Percentiles rank a stretch among this genome's conserved stretches.
phyloP scores from a whole-genome alignment of 2,329 filamentous ascomycete genomes.

The Botrytis fabae region DNA sequence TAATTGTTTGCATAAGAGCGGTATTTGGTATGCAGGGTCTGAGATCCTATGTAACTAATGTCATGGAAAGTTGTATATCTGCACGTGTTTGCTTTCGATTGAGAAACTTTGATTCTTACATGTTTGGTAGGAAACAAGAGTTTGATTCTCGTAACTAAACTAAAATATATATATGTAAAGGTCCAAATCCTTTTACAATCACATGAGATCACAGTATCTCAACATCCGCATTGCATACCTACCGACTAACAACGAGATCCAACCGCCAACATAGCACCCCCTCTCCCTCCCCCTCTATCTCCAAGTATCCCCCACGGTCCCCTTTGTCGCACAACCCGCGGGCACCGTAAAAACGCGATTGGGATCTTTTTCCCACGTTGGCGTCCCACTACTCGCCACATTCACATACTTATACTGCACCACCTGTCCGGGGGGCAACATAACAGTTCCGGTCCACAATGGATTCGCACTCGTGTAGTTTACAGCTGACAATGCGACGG shows the following conservation, averaged over 20 bases:
- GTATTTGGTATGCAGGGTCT: not conserved
- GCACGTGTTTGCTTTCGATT: not conserved
- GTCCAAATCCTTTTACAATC: not conserved
- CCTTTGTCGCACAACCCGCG: conserved; percentile 30
- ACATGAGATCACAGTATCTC: not conserved
- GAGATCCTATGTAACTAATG: not conserved
- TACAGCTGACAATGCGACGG: conserved; percentile 57
- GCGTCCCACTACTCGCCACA: conserved; percentile 52
- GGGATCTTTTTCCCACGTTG: conserved; percentile 64
- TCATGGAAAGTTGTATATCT: not conserved
- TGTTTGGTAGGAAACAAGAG: not conserved
- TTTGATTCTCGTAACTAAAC: not conserved
- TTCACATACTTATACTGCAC: conserved; percentile 71
- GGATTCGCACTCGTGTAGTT: conserved; percentile 61
- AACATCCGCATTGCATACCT: not conserved
- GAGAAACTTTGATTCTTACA: not conserved
- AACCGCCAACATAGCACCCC: too few species aligned
- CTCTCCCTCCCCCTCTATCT: not conserved
- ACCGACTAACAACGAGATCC: not conserved
- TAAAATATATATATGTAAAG: too few species aligned
- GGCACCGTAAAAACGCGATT: conserved; percentile 38
- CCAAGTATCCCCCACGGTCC: conserved; percentile 33
- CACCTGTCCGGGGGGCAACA: conserved; percentile 54
- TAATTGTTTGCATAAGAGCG: not conserved
- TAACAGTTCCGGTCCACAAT: conserved; percentile 60